Conservation (phyloP, 257 asterid genomes). For the Ocimum tenuiflorum region DNA sequence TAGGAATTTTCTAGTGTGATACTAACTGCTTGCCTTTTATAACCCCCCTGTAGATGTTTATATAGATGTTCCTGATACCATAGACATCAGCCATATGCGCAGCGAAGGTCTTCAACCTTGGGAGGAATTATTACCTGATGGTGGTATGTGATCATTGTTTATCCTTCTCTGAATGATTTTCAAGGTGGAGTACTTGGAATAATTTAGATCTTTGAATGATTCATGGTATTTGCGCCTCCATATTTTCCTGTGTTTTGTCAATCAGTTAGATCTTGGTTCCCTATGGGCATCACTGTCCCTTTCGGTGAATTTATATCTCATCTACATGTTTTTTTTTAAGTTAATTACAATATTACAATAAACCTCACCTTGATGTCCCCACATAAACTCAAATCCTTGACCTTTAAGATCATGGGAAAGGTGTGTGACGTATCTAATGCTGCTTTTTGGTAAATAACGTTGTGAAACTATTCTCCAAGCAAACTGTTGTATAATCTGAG, state of each 20-base stretch:
- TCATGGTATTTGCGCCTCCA: background rate
- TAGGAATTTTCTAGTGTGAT: conserved; percentile 7
- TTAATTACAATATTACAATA: no score
- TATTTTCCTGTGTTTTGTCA: background rate
- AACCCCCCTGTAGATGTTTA: conserved; percentile 60
- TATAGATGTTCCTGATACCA: conserved; percentile 82
- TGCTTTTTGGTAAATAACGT: background rate
- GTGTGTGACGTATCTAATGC: background rate
- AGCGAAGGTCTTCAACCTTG: conserved; percentile 90
- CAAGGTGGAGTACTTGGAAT: no score
- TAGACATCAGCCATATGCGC: conserved; percentile 84
- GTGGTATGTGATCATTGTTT: conserved; percentile 32
- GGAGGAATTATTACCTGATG: conserved; percentile 84
- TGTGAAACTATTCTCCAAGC: background rate
- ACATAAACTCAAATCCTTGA: no score
- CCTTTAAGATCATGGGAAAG: no score
- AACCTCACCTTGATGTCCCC: no score
- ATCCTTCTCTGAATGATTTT: background rate
- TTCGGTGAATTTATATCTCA: background rate
- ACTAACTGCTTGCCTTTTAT: conserved; percentile 5
- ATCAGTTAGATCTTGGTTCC: background rate
- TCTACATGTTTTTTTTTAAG: background rate
- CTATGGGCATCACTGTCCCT: background rate
- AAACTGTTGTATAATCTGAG: background rate
- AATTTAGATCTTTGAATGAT: background rate